These are phyloP conservation scores for Candida labiduridarum DNA, from an alignment of 1,139 yeast genomes.

Conservation along the genomic window DNA sequence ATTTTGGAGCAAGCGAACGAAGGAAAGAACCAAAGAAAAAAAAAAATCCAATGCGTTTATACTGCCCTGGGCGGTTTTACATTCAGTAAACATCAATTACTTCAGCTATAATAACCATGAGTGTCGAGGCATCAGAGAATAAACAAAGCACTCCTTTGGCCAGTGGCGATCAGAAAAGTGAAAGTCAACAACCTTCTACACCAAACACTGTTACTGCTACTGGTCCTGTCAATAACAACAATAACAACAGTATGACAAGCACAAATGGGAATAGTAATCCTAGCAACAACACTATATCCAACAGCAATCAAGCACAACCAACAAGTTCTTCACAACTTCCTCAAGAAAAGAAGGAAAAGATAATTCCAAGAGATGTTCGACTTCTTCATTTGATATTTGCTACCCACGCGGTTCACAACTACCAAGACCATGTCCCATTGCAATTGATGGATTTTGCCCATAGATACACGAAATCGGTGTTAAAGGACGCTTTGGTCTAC, in stretches of 20 bases:
- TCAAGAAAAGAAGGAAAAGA: slow-evolving; percentile 20
- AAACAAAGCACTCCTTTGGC: not conserved
- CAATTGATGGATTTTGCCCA: slow-evolving; percentile 97
- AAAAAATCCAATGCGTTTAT: slow-evolving; percentile 2
- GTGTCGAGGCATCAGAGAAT: slow-evolving; percentile 4
- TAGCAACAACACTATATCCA: not conserved
- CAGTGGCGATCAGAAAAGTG: not conserved
- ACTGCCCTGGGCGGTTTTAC: not conserved
- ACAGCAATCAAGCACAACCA: slow-evolving; percentile 2
- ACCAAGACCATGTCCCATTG: slow-evolving; percentile 93
- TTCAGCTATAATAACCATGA: slow-evolving; percentile 2
- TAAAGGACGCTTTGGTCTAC: slow-evolving; percentile 86
- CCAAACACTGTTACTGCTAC: slow-evolving; percentile 1
- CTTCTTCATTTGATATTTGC: slow-evolving; percentile 88
- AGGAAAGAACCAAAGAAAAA: not conserved
- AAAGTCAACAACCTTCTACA: slow-evolving; percentile 1
- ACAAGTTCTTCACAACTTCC: slow-evolving; percentile 6
- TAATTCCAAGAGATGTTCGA: slow-evolving; percentile 86
- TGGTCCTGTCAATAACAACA: not conserved
- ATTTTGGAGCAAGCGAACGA: not conserved
- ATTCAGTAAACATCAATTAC: not conserved
- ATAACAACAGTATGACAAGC: not conserved
- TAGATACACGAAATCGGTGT: slow-evolving; percentile 78
- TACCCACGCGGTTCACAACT: slow-evolving; percentile 87
- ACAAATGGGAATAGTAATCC: slow-evolving; percentile 4